These are phyloP conservation scores for Xylaria curta DNA, from an alignment of 495 filamentous ascomycete genomes.

Conservation along the genomic window DNA sequence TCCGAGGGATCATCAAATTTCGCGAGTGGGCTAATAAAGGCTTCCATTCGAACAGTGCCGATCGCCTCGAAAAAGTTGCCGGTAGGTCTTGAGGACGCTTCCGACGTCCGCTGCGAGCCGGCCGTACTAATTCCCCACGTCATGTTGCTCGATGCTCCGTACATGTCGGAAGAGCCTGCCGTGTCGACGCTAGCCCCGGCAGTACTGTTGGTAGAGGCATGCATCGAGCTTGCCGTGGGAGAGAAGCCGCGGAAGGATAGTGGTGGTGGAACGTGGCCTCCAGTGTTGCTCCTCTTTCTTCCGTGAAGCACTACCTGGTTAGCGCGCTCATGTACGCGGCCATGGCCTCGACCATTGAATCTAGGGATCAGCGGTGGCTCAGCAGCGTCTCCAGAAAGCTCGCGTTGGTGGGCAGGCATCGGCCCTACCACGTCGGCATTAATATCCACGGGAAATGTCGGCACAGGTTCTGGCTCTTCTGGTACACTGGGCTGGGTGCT, in stretches of 20 bases:
- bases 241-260: constrained; percentile 78
- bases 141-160: constrained; percentile 48
- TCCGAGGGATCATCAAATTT: constrained; percentile 53
- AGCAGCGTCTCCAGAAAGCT: constrained; percentile 59
- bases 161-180: constrained; percentile 65
- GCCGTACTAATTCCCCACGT: constrained; percentile 49
- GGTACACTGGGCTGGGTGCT: constrained; percentile 27
- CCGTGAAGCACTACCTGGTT: constrained; percentile 60
- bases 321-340: constrained; percentile 53
- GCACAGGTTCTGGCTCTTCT: constrained; percentile 31
- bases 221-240: constrained; percentile 58
- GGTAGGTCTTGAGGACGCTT: constrained; percentile 62
- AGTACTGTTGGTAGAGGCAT: constrained; percentile 57
- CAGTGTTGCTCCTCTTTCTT: constrained; percentile 85
- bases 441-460: constrained; percentile 20
- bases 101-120: constrained; percentile 61
- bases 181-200: constrained; percentile 60
- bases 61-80: constrained; percentile 76
- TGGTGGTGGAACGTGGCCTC: constrained; percentile 68
- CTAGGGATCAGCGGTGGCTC: constrained; percentile 83
- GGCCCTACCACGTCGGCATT: constrained; percentile 30
- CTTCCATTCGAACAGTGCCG: constrained; percentile 96
- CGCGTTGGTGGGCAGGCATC: constrained; percentile 44
- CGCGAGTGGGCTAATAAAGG: constrained; percentile 74
- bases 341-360: constrained; percentile 61